A percentile compares a stretch with the other conserved stretches of the same genome.
Evolutionary conservation across 106 monocot genomes (phyloP).

Genomic region (Dactylorhiza incarnata): DNA sequence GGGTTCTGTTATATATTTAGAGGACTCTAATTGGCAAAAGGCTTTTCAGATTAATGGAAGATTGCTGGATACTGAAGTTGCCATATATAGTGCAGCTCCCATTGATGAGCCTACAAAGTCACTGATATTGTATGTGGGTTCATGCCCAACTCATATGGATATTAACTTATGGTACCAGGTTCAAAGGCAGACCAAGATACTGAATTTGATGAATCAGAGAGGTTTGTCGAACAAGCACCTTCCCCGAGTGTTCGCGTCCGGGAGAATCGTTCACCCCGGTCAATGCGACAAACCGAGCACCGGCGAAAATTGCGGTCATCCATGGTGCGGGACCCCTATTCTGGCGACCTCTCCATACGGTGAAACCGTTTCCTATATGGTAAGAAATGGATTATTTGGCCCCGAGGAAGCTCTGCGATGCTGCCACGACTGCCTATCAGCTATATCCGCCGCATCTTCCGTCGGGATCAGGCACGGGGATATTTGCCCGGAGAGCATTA

Average conservation of each 20-base stretch:
- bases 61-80: constrained; percentile 44
- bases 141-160: constrained; percentile 71
- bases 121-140: constrained; percentile 69
- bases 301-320: constrained; percentile 64
- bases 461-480: constrained; percentile 87
- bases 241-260: constrained; percentile 66
- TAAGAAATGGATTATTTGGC: constrained; percentile 55
- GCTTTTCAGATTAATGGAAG: constrained; percentile 68
- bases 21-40: constrained; percentile 51
- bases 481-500: constrained; percentile 76
- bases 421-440: constrained; percentile 89
- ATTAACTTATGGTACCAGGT: constrained; percentile 97
- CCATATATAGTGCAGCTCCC: constrained; percentile 49
- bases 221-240: constrained; percentile 70
- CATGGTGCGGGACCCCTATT: constrained; percentile 81
- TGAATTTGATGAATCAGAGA: constrained; percentile 78
- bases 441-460: constrained; percentile 58
- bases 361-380: constrained; percentile 50
- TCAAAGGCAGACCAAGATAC: constrained; percentile 86
- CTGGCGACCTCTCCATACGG: constrained; percentile 75
- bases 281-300: constrained; percentile 53
- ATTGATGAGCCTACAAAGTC: constrained; percentile 51
- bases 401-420: constrained; percentile 78
- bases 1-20: constrained; percentile 75
- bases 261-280: constrained; percentile 70